Evolutionary conservation across 2,329 filamentous ascomycete genomes (phyloP).

Genomic region (Cryphonectria japonica): DNA sequence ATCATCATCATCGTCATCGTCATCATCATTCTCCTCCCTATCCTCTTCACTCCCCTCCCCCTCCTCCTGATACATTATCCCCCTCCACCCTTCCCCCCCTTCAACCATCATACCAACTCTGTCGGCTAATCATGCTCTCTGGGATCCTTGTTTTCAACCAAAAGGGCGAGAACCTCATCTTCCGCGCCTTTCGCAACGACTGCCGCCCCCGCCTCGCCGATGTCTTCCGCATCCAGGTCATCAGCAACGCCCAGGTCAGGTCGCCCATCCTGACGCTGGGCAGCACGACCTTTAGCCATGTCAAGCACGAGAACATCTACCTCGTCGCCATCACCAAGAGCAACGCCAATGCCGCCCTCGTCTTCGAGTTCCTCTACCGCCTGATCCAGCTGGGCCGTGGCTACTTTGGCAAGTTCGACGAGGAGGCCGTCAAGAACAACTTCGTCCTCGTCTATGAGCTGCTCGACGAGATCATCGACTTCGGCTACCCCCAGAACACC

Average conservation of each 20-base stretch:
- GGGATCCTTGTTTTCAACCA: conserved; percentile 99
- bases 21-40: background rate
- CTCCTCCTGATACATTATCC: background rate
- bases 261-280: conserved; percentile 97
- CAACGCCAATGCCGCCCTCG: conserved; percentile 96
- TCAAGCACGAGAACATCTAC: conserved; percentile 99
- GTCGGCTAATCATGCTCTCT: conserved; percentile 72
- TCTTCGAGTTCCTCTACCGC: conserved; percentile 97
- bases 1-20: background rate
- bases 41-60: background rate
- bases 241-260: conserved; percentile 95
- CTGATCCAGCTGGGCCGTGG: conserved; percentile 87
- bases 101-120: background rate
- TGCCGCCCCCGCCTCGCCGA: conserved; percentile 96
- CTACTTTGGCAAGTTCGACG: conserved; percentile 99
- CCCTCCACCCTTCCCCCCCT: background rate
- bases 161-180: conserved; percentile 99
- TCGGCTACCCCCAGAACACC: conserved; percentile 98
- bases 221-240: conserved; percentile 99
- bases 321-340: conserved; percentile 97
- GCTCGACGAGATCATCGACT: conserved; percentile 96
- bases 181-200: conserved; percentile 97
- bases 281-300: conserved; percentile 98
- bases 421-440: conserved; percentile 99
- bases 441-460: conserved; percentile 98